A percentile compares a stretch with the other conserved stretches of the same genome.
Evolutionary conservation across 2,329 filamentous ascomycete genomes (phyloP).

Genomic region (Trichoderma pleuroti): DNA sequence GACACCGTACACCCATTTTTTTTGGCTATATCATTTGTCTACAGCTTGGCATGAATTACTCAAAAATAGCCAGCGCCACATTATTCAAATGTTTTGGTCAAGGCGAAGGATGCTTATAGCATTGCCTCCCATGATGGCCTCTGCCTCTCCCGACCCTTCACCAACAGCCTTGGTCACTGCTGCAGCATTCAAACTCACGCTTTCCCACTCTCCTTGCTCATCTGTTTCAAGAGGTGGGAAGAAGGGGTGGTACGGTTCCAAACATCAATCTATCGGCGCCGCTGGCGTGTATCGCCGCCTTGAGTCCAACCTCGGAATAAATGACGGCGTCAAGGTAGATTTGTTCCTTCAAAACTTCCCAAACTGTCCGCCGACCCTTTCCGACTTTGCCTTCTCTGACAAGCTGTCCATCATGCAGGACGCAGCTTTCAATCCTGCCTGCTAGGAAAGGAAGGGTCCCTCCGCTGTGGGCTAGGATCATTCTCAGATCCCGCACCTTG

Average conservation of each 20-base stretch:
- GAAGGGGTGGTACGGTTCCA: constrained; percentile 79
- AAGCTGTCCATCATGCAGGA: constrained; percentile 76
- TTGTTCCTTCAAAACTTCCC: constrained; percentile 63
- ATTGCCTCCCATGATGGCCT: constrained; percentile 58
- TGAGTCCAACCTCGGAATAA: constrained; percentile 70
- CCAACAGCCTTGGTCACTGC: constrained; percentile 54
- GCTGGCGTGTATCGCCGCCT: constrained; percentile 64
- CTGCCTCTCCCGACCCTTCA: constrained; percentile 42
- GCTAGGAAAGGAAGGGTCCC: constrained; percentile 87
- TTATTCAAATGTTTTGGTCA: constrained; percentile 24
- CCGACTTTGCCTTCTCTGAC: constrained; percentile 57
- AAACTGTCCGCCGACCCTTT: constrained; percentile 47
- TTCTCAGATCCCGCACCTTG: constrained; percentile 61
- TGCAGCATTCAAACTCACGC: constrained; percentile 52
- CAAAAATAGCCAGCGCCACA: neutral
- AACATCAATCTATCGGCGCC: constrained; percentile 72
- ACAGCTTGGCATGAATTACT: neutral
- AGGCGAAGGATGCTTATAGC: constrained; percentile 50
- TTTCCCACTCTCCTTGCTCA: constrained; percentile 65
- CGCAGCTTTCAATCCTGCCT: constrained; percentile 82
- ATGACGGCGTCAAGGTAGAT: constrained; percentile 86
- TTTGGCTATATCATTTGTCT: neutral
- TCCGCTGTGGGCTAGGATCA: constrained; percentile 83
- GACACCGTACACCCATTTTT: neutral
- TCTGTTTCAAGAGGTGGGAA: constrained; percentile 69